These are phyloP conservation scores for Tolypocladium cylindrosporum DNA, from an alignment of 2,329 filamentous ascomycete genomes.

Conservation along the genomic window DNA sequence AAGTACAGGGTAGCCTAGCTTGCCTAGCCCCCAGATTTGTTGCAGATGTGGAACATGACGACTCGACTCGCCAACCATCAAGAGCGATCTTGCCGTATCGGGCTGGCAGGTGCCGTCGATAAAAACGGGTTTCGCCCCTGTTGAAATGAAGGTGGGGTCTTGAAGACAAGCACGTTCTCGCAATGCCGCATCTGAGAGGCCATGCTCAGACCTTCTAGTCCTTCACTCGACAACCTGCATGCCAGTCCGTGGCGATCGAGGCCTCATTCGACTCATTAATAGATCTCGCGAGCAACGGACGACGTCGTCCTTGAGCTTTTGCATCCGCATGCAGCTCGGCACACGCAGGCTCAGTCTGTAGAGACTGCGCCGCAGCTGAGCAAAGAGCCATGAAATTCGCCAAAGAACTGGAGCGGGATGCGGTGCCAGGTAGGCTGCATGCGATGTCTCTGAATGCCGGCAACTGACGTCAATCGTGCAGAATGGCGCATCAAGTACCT, in stretches of 20 bases:
- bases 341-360: background rate
- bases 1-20: too few species aligned
- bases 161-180: background rate
- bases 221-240: constrained; percentile 2
- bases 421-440: constrained; percentile 58
- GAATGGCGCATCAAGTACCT: constrained; percentile 93
- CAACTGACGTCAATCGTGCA: constrained; percentile 16
- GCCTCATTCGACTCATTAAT: background rate
- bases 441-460: background rate
- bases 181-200: constrained; percentile 1
- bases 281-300: background rate
- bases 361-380: constrained; percentile 5
- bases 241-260: constrained; percentile 2
- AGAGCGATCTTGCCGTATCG: background rate
- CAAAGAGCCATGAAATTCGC: constrained; percentile 50
- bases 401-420: constrained; percentile 75
- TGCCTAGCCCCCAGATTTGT: too few species aligned
- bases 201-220: background rate
- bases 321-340: background rate
- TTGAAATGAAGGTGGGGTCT: background rate
- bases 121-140: background rate
- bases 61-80: background rate
- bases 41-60: background rate
- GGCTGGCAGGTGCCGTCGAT: background rate
- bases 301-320: background rate